Evolutionary conservation across 306 rosid genomes (phyloP), one percentile per base, ranked within the genome.

Genomic region (Quercus engelmannii): DNA sequence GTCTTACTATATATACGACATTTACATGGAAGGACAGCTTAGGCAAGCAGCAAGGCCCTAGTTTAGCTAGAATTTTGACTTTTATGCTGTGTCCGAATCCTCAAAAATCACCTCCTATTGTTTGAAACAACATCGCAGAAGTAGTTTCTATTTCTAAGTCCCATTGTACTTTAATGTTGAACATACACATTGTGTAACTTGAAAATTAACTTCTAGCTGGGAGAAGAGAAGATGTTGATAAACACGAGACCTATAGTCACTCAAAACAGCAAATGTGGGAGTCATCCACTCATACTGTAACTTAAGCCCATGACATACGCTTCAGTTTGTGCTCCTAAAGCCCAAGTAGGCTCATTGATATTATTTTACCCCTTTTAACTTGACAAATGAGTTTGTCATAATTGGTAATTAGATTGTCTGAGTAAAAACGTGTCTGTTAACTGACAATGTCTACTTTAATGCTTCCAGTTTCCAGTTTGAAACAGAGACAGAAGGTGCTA

Each of bases 381-480:
- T 28, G 19, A 65, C 46, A 31, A 65, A 65, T 17, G 43, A 65
- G 43, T 18, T 5, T 58, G n/a, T 38, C 54, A 17, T 67, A n/a
- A 46, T 83, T 67, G 57, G 78, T 23, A 80, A 46, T 61, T 7
- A 26, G 65, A 51, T 18, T 9, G 67, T 55, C 15, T 21, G 69
- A 72, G 64, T 33, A 74, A 59, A 38, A 65, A 57, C 43, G 70
- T 57, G 51, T 79, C 58, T 72, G 74, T 64, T 38, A 73, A 78
- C 73, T 79, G 80, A 88, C 65, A 63, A 49, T 51, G 62, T 68
- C 4, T 74, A 51, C 76, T 72, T 57, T 70, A 77, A 78, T 83
- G 75, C 77, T 79, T 90, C 80, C 88, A 95, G 99, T 84, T 95
- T 95, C 85, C 99, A 95, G 83, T 95, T 95, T 28, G 98, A 95